These are phyloP conservation scores for Scytalidium lignicola DNA, from an alignment of 2,329 filamentous ascomycete genomes.

Conservation along the genomic window DNA sequence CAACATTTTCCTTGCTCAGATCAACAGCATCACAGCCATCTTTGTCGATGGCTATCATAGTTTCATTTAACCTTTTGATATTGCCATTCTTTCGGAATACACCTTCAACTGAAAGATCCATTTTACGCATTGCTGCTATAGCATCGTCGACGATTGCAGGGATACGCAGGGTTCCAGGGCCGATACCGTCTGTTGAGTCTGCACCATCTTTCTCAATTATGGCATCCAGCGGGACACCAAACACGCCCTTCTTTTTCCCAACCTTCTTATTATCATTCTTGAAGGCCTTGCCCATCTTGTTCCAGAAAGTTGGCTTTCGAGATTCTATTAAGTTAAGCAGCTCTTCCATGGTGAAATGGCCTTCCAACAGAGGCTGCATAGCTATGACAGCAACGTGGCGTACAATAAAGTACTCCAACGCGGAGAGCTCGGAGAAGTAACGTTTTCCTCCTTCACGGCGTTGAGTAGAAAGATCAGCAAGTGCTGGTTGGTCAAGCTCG, in stretches of 20 bases:
- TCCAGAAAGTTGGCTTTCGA: conserved; percentile 93
- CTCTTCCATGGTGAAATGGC: conserved; percentile 90
- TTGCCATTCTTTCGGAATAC: conserved; percentile 99
- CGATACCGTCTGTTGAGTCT: conserved; percentile 95
- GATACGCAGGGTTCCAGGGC: conserved; percentile 82
- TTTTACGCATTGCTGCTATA: conserved; percentile 90
- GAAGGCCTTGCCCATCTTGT: conserved; percentile 95
- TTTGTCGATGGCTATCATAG: conserved; percentile 79
- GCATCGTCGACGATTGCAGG: conserved; percentile 94
- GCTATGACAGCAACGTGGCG: conserved; percentile 90
- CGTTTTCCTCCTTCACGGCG: conserved; percentile 49
- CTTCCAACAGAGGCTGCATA: conserved; percentile 87
- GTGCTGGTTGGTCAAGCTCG: conserved; percentile 40
- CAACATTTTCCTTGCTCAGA: conserved; percentile 81
- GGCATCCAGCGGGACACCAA: conserved; percentile 81
- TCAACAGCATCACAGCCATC: conserved; percentile 82
- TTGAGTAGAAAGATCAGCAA: conserved; percentile 48
- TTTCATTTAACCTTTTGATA: conserved; percentile 85
- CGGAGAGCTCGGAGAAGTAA: conserved; percentile 95
- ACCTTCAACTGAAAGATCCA: conserved; percentile 98
- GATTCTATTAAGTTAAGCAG: conserved; percentile 89
- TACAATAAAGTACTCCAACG: conserved; percentile 95
- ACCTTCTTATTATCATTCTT: conserved; percentile 75
- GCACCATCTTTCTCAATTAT: conserved; percentile 91
- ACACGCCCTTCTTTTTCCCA: conserved; percentile 88